Evolutionary conservation across 768 basidiomycete species (phyloP).

Genomic region (Leccinum variicolor): DNA sequence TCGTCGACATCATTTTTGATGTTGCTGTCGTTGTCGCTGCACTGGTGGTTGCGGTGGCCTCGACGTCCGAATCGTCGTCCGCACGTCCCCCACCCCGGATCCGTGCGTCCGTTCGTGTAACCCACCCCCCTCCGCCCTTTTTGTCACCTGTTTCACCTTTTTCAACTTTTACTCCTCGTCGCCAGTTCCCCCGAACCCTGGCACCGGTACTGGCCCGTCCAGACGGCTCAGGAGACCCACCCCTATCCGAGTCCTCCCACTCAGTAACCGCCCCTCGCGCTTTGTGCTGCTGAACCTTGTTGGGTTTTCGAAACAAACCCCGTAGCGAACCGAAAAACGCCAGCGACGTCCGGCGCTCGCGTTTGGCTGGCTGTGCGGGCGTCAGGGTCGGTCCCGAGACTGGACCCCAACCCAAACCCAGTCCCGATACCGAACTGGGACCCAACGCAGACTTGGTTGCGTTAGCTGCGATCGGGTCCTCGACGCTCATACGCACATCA

Average conservation of each 20-base stretch:
- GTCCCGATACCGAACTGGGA: neutral
- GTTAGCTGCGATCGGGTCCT: neutral
- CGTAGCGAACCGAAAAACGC: constrained; percentile 26
- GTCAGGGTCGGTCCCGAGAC: too few species aligned
- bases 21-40: neutral
- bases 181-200: neutral
- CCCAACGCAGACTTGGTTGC: neutral
- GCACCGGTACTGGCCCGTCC: neutral
- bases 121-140: constrained; percentile 22
- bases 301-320: constrained; percentile 24
- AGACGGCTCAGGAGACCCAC: neutral
- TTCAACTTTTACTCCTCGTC: neutral
- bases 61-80: constrained; percentile 16
- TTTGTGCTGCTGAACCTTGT: too few species aligned
- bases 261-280: neutral
- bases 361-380: too few species aligned
- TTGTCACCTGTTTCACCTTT: neutral
- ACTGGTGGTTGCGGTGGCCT: neutral
- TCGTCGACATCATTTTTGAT: too few species aligned
- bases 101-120: constrained; percentile 28
- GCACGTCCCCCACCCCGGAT: constrained; percentile 1
- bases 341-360: constrained; percentile 15
- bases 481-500: neutral
- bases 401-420: too few species aligned
- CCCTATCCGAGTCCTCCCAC: neutral